phyloP scores from a whole-genome alignment of 192 early-diverging fungal genomes.

The Backusella tarrabulga region DNA sequence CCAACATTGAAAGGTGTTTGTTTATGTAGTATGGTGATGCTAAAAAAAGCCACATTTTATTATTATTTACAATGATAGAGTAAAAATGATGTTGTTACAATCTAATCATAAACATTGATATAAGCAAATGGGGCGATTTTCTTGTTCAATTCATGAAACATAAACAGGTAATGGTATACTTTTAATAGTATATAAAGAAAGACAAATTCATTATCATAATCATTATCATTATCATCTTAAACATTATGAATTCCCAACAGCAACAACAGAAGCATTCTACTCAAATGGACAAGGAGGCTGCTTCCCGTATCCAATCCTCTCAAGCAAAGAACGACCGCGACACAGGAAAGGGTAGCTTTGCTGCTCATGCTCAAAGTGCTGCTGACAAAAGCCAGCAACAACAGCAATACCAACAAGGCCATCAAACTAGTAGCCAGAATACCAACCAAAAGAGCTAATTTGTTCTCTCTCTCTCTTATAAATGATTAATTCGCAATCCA shows the following conservation, averaged over 20 bases:
- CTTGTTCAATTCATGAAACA: neutral
- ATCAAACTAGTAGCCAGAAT: neutral
- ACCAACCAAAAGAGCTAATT: neutral
- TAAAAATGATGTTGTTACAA: too few species aligned
- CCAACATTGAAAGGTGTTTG: too few species aligned
- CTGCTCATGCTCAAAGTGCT: neutral
- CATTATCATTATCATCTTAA: neutral
- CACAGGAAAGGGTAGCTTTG: neutral
- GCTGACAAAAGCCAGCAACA: neutral
- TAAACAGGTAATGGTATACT: too few species aligned
- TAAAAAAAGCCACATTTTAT: neutral
- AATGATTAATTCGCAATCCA: too few species aligned
- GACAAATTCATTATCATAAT: neutral
- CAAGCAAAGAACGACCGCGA: neutral
- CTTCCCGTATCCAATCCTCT: neutral
- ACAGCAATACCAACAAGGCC: neutral
- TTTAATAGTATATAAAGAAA: neutral
- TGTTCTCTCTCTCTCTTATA: neutral
- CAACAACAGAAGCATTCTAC: neutral
- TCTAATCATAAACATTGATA: neutral
- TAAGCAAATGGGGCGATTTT: neutral
- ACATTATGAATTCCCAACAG: neutral
- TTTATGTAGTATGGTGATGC: neutral
- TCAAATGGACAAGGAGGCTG: neutral
- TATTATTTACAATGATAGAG: too few species aligned